phyloP scores from a whole-genome alignment of 305 asterid species.

The Solanum chacoense region DNA sequence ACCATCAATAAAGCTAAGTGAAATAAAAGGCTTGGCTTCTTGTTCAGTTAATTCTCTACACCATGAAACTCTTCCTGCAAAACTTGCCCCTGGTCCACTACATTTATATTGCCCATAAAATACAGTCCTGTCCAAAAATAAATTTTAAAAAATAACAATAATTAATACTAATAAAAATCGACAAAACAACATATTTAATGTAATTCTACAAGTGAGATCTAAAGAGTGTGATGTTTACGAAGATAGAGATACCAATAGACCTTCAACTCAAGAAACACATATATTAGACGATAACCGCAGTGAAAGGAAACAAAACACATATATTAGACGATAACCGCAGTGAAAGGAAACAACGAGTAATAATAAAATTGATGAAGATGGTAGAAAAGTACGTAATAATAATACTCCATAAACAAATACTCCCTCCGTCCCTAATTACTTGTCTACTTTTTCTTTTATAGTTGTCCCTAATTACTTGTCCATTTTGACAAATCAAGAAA shows the following conservation, averaged over 20 bases:
- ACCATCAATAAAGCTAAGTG: constrained; percentile 78
- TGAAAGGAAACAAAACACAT: not conserved
- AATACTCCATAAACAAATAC: not conserved
- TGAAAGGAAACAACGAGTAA: not conserved
- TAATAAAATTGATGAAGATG: not conserved
- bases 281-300: not conserved
- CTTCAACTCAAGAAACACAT: not conserved
- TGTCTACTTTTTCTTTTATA: too few relatives aligned
- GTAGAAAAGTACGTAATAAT: not conserved
- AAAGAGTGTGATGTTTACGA: too few relatives aligned
- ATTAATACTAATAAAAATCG: not conserved
- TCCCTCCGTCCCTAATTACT: too few relatives aligned
- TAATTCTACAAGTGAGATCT: not conserved
- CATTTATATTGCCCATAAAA: constrained; percentile 94
- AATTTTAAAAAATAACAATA: not conserved
- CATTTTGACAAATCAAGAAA: too few relatives aligned
- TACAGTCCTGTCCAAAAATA: constrained; percentile 56
- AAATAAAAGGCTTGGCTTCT: constrained; percentile 89
- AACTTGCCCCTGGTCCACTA: constrained; percentile 69
- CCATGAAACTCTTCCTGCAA: constrained; percentile 95
- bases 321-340: not conserved
- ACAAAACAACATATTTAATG: not conserved
- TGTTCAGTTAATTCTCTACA: constrained; percentile 76
- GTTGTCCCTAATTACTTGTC: too few relatives aligned
- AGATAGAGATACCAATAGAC: not conserved